These are phyloP conservation scores for Verticillium longisporum DNA, from an alignment of 2,329 filamentous ascomycete species.

Conservation along the genomic window DNA sequence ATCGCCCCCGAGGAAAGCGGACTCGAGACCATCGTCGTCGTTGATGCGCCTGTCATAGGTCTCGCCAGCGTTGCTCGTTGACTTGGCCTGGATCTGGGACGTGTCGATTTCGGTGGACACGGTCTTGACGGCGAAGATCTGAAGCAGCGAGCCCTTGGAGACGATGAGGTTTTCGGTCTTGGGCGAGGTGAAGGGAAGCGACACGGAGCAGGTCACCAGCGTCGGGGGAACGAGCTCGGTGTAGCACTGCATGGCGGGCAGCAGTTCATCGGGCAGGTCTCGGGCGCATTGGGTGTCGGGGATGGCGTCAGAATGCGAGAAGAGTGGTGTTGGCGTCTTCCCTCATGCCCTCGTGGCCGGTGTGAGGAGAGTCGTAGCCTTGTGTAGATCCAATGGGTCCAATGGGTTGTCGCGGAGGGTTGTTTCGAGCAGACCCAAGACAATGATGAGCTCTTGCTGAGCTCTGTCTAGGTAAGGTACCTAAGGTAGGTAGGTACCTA, in stretches of 20 bases:
- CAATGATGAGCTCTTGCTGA: background rate
- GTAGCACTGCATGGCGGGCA: constrained; percentile 81
- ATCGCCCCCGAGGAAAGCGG: constrained; percentile 60
- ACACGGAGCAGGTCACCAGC: constrained; percentile 83
- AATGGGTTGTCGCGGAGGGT: background rate
- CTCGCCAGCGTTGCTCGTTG: constrained; percentile 33
- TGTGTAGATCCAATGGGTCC: background rate
- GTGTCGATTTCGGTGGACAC: constrained; percentile 57
- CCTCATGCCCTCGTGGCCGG: background rate
- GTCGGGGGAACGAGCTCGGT: constrained; percentile 91
- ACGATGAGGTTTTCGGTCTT: constrained; percentile 80
- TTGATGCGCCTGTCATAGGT: constrained; percentile 46
- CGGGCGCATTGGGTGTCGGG: background rate
- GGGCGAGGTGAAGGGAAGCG: constrained; percentile 68
- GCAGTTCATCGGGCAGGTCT: constrained; percentile 4
- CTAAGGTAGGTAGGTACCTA: too few relatives aligned
- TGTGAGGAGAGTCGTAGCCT: background rate
- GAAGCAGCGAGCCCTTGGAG: constrained; percentile 86
- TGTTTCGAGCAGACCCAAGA: background rate
- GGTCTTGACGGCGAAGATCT: constrained; percentile 74
- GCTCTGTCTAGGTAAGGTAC: background rate
- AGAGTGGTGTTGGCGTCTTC: background rate
- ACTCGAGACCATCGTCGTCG: constrained; percentile 58
- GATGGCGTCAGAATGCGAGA: background rate
- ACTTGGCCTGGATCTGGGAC: constrained; percentile 27